phyloP scores from a whole-genome alignment of 2,329 filamentous ascomycete species.

The Macrophomina phaseolina region DNA sequence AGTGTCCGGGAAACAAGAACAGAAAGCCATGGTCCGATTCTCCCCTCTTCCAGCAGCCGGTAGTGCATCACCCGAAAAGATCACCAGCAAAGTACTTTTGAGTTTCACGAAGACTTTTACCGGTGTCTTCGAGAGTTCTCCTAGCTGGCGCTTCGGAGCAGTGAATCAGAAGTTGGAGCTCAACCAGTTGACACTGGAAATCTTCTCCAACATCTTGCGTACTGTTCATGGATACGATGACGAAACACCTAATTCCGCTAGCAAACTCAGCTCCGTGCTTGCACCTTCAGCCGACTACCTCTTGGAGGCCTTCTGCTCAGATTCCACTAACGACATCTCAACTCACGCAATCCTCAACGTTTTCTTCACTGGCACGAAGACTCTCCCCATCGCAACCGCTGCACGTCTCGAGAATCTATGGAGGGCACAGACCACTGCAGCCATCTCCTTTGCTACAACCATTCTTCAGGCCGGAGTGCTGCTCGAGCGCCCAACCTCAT shows the following conservation, averaged over 20 bases:
- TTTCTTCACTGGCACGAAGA: slow-evolving; percentile 61
- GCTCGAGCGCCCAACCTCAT: slow-evolving; percentile 65
- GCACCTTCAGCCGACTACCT: slow-evolving; percentile 77
- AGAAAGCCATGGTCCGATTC: slow-evolving; percentile 58
- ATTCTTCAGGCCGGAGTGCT: slow-evolving; percentile 74
- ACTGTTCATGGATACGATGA: slow-evolving; percentile 79
- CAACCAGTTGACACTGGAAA: slow-evolving; percentile 68
- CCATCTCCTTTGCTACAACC: slow-evolving; percentile 69
- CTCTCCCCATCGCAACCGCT: slow-evolving; percentile 52
- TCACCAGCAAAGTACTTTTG: slow-evolving; percentile 72
- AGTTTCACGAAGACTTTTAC: slow-evolving; percentile 77
- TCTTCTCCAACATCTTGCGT: slow-evolving; percentile 73
- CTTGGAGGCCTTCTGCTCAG: slow-evolving; percentile 75
- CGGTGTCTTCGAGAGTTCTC: slow-evolving; percentile 84
- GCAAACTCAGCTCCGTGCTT: slow-evolving; percentile 67
- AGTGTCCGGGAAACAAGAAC: slow-evolving; percentile 67
- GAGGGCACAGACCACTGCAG: slow-evolving; percentile 66
- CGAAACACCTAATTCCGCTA: slow-evolving; percentile 49
- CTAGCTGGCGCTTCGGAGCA: slow-evolving; percentile 81
- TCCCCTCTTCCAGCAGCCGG: slow-evolving; percentile 57
- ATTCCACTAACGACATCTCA: slow-evolving; percentile 70
- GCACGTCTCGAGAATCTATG: slow-evolving; percentile 47
- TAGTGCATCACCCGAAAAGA: slow-evolving; percentile 78
- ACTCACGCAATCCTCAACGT: slow-evolving; percentile 78
- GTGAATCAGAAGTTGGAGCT: slow-evolving; percentile 72